These are phyloP conservation scores for Prasinococcaceae sp. DNA, from an alignment of 139 green algal species.

Conservation along the genomic window DNA sequence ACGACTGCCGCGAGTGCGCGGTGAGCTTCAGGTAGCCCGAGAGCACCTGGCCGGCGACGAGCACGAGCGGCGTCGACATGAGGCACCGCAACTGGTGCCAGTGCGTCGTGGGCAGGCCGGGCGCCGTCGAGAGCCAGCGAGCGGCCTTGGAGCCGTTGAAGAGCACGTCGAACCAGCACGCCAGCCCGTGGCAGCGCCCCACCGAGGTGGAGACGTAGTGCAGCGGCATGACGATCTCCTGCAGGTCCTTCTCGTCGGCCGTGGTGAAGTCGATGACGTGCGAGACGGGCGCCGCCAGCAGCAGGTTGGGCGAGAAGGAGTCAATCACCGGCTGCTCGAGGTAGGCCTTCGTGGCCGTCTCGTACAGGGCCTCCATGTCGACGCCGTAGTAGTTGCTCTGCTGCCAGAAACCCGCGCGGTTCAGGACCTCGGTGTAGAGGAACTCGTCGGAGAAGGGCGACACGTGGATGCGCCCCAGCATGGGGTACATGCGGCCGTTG, in stretches of 20 bases:
- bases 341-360: constrained; percentile 46
- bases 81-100: constrained; percentile 58
- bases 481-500: constrained; percentile 83
- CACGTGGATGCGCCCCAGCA: constrained; percentile 69
- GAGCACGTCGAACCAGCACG: constrained; percentile 88
- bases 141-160: constrained; percentile 49
- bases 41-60: neutral
- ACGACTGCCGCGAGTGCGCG: neutral
- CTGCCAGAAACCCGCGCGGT: constrained; percentile 56
- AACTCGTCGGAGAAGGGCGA: constrained; percentile 66
- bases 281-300: constrained; percentile 40
- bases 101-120: constrained; percentile 79
- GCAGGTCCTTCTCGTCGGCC: constrained; percentile 49
- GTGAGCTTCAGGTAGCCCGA: neutral
- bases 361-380: constrained; percentile 58
- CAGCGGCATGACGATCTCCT: constrained; percentile 65
- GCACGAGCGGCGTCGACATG: neutral
- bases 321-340: constrained; percentile 83
- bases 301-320: constrained; percentile 59
- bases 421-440: constrained; percentile 55
- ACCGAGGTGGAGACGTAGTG: constrained; percentile 18
- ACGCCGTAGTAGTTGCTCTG: constrained; percentile 70
- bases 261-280: constrained; percentile 62
- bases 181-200: constrained; percentile 63
- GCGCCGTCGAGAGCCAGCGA: constrained; percentile 76